phyloP scores from a whole-genome alignment of 1,139 yeast species.

The Zygosaccharomyces pseudobailii region DNA sequence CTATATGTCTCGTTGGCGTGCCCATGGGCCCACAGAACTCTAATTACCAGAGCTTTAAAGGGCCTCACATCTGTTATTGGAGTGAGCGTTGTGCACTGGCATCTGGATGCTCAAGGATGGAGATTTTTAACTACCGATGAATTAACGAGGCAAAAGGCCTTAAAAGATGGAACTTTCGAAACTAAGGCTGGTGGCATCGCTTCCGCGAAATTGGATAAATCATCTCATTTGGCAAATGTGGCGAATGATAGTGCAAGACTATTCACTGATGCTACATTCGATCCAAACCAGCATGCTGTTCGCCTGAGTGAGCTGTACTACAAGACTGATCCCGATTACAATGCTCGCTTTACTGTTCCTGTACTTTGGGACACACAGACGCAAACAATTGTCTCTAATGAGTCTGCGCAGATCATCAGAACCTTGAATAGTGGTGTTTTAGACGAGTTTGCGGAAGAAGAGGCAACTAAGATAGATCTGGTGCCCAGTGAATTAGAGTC shows the following conservation, averaged over 20 bases:
- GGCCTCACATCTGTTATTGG: constrained; percentile 60
- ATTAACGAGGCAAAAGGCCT: constrained; percentile 46
- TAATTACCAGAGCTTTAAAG: constrained; percentile 71
- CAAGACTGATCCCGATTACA: constrained; percentile 69
- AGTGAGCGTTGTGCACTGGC: constrained; percentile 84
- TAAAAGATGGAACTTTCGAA: constrained; percentile 11
- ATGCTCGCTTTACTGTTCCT: constrained; percentile 86
- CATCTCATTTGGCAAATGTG: constrained; percentile 15
- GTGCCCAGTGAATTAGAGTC: constrained; percentile 53
- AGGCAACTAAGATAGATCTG: constrained; percentile 49
- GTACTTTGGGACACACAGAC: constrained; percentile 85
- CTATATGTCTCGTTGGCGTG: constrained; percentile 84
- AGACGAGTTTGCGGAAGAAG: constrained; percentile 45
- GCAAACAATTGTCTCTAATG: constrained; percentile 82
- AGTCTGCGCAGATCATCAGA: constrained; percentile 82
- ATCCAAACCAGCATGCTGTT: constrained; percentile 56
- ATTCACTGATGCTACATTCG: constrained; percentile 45
- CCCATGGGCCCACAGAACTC: constrained; percentile 92
- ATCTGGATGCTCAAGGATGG: constrained; percentile 84
- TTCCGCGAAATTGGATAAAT: constrained; percentile 13
- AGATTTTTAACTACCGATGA: constrained; percentile 51
- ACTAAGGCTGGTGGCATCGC: constrained; percentile 26
- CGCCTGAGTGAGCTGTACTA: constrained; percentile 68
- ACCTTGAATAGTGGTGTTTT: constrained; percentile 68
- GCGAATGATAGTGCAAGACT: constrained; percentile 22